Evolutionary conservation across 2,329 filamentous ascomycete genomes (phyloP), one percentile per base, ranked within the genome.

Genomic region (Penicillium freii): DNA sequence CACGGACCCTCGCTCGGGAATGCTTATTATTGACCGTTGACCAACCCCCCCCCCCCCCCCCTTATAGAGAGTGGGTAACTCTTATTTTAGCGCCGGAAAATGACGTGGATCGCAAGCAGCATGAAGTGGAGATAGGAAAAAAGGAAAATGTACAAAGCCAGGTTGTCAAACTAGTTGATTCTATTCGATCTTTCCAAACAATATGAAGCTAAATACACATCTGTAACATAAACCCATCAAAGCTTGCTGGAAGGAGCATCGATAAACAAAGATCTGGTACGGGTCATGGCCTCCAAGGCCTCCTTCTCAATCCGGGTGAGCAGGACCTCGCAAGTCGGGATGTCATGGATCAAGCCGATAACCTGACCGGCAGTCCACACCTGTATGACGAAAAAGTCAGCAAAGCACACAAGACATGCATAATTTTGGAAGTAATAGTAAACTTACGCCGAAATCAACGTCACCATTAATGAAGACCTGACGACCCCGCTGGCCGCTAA

Each of bases 311-410:
- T 92, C 56, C 90, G 83, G 65, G 80, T 80, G 10, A 92, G 77
- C 27, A 94, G 78, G 1, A 78, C 86, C 46, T 83, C 82, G 69
- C 90, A 93, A 0, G 87, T 90, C 9, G 89, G 89, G 54, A 92
- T 90, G 67, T 94, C 90, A 66, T 93, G 86, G 61, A 94, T 94
- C 55, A 94, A 74, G 6, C 90, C 90, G 64, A 99, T 96, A 65
- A 97, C 93, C 74, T 97, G 93, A 11, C 94, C 94, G 9, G 93
- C 92, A 21, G 94, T 97, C 94, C 94, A 99, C 39, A 97, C 90
- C 89, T 93, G 67, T 44, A 21, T 17, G 5, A 21, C 53, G 46
- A 61, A 29, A 29, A 23, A 40, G 54, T 67, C 53, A 66, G 58
- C 46, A 56, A 38, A 42, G 43, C 21, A 13, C 19, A n/a, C 10